Conservation (phyloP, 352 stramenopile species). For the Pythium sukuiense region DNA sequence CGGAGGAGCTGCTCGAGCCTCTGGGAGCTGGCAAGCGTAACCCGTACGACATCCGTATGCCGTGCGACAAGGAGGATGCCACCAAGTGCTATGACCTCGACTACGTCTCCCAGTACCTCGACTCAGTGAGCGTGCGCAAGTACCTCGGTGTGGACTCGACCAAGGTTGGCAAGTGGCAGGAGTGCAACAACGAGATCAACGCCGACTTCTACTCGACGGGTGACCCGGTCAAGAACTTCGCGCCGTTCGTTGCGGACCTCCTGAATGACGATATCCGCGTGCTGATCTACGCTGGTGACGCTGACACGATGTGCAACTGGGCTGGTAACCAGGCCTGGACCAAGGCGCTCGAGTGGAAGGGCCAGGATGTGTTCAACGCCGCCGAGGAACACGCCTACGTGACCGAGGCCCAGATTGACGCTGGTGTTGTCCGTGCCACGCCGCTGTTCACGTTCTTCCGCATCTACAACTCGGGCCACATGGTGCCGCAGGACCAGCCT, state of each 20-base stretch:
- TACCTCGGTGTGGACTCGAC: conserved; percentile 41
- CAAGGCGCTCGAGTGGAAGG: conserved; percentile 88
- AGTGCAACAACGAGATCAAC: conserved; percentile 93
- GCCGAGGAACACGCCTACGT: conserved; percentile 29
- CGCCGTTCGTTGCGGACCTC: conserved; percentile 83
- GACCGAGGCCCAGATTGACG: conserved; percentile 21
- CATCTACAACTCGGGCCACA: conserved; percentile 43
- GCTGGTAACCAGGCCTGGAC: conserved; percentile 95
- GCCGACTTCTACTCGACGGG: conserved; percentile 60
- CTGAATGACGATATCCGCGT: conserved; percentile 74
- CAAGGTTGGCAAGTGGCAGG: conserved; percentile 67
- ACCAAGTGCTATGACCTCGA: conserved; percentile 61
- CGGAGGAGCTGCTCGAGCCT: conserved; percentile 35
- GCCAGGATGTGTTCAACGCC: conserved; percentile 84
- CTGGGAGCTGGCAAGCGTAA: conserved; percentile 48
- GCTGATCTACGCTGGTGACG: conserved; percentile 96
- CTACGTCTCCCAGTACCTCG: conserved; percentile 28
- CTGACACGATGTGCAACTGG: conserved; percentile 98
- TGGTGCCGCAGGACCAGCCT: conserved; percentile 54
- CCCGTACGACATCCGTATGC: conserved; percentile 62
- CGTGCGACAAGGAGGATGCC: conserved; percentile 32
- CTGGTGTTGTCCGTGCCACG: conserved; percentile 27
- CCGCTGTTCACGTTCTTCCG: conserved; percentile 34
- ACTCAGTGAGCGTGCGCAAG: conserved; percentile 29
- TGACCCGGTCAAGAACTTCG: conserved; percentile 29